Evolutionary conservation across 495 filamentous ascomycete species (phyloP).

Genomic region (Rhypophila decipiens): DNA sequence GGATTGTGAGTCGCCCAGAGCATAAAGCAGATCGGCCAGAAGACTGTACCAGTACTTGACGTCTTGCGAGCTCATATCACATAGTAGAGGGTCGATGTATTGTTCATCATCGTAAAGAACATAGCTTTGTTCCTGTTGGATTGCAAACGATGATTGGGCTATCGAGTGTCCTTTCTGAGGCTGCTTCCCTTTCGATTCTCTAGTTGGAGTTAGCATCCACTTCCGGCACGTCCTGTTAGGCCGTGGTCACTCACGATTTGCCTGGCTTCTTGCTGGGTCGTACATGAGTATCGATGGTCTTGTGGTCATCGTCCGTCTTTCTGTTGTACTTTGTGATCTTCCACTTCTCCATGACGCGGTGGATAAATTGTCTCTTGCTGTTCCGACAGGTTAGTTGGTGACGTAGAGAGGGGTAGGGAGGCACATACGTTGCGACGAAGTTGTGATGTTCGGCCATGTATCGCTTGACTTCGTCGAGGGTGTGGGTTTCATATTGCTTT

Average conservation of each 20-base stretch:
- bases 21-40: slow-evolving; percentile 8
- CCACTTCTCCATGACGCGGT: slow-evolving; percentile 13
- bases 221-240: neutral
- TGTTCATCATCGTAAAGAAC: neutral
- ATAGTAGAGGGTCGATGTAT: too few species aligned
- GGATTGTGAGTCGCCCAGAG: slow-evolving; percentile 7
- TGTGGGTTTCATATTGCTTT: neutral
- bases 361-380: slow-evolving; percentile 17
- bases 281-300: neutral
- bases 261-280: neutral
- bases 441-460: slow-evolving; percentile 10
- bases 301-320: neutral
- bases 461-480: neutral
- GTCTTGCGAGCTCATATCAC: neutral
- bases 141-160: neutral
- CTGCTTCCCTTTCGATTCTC: neutral
- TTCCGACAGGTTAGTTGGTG: neutral
- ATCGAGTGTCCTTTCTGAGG: neutral
- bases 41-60: neutral
- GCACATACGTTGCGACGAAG: slow-evolving; percentile 24
- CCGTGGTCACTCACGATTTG: neutral
- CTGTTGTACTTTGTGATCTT: slow-evolving; percentile 13
- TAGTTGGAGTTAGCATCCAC: neutral
- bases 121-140: neutral
- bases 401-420: too few species aligned